These are phyloP conservation scores for Aureobasidium sp. DNA, from an alignment of 2,329 filamentous ascomycete genomes.

Conservation along the genomic window DNA sequence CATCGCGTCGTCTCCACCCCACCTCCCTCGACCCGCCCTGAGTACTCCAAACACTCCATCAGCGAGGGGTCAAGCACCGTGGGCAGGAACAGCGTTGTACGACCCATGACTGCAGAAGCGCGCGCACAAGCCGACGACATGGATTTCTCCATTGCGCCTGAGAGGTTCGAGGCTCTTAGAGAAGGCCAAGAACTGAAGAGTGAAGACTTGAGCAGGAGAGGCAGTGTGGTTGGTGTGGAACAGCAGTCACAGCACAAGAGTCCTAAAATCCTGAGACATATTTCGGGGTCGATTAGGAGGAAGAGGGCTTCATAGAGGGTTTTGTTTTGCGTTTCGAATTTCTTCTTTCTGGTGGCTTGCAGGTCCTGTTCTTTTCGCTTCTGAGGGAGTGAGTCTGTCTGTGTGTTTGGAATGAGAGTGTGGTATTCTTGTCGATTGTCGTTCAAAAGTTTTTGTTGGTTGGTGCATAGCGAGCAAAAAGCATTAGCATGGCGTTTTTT, in stretches of 20 bases:
- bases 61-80: background rate
- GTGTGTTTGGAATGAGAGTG: too few species aligned
- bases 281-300: constrained; percentile 3
- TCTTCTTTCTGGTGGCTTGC: too few species aligned
- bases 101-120: background rate
- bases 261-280: background rate
- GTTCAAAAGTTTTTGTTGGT: too few species aligned
- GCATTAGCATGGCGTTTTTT: too few species aligned
- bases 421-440: too few species aligned
- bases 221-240: background rate
- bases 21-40: background rate
- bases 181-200: background rate
- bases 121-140: background rate
- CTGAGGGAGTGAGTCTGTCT: too few species aligned
- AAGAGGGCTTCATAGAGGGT: background rate
- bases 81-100: background rate
- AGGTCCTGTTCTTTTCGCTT: too few species aligned
- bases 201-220: background rate
- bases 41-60: background rate
- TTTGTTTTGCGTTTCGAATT: background rate
- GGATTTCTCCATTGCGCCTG: background rate
- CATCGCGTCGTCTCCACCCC: background rate
- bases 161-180: background rate
- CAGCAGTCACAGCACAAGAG: background rate
- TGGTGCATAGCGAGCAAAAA: too few species aligned